A percentile compares a stretch with the other conserved stretches of the same genome.
Evolutionary conservation across 1,284 basidiomycete genomes (phyloP).

Genomic region (Boletus semigastroideus): DNA sequence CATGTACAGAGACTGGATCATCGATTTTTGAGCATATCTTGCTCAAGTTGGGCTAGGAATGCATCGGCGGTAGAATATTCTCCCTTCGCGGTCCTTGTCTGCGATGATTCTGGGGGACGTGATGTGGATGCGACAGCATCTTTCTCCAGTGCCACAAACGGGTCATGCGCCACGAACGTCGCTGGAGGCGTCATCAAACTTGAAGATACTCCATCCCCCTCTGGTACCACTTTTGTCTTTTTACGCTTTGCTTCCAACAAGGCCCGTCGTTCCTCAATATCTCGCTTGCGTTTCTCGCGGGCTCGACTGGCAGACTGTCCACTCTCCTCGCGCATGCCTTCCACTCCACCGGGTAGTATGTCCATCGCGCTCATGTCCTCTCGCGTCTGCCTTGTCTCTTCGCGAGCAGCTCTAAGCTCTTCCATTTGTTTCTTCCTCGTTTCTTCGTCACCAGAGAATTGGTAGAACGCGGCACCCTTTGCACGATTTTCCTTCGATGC

Average conservation of each 20-base stretch:
- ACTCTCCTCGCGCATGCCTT: slow-evolving; percentile 55
- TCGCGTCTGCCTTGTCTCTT: slow-evolving; percentile 71
- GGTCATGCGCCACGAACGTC: slow-evolving; percentile 35
- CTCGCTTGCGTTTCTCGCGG: slow-evolving; percentile 76
- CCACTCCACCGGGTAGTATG: slow-evolving; percentile 58
- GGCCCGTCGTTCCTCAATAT: slow-evolving; percentile 74
- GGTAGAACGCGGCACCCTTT: slow-evolving; percentile 89
- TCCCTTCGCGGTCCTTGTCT: slow-evolving; percentile 25
- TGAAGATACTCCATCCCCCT: slow-evolving; percentile 4
- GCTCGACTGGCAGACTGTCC: slow-evolving; percentile 51
- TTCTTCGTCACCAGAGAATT: slow-evolving; percentile 83
- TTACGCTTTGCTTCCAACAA: slow-evolving; percentile 79
- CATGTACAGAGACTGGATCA: neutral
- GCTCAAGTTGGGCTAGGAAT: slow-evolving; percentile 63
- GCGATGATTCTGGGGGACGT: slow-evolving; percentile 3
- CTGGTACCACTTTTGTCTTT: slow-evolving; percentile 46
- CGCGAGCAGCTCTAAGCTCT: slow-evolving; percentile 61
- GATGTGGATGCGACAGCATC: slow-evolving; percentile 22
- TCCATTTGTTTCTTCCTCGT: slow-evolving; percentile 77
- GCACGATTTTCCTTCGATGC: slow-evolving; percentile 77
- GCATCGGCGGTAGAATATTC: slow-evolving; percentile 46
- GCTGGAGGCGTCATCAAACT: slow-evolving; percentile 1
- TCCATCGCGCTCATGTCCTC: slow-evolving; percentile 60
- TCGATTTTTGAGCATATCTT: slow-evolving; percentile 37
- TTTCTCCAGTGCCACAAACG: slow-evolving; percentile 52